These are phyloP conservation scores for Tuber borchii DNA, from an alignment of 495 filamentous ascomycete species.

Conservation along the genomic window DNA sequence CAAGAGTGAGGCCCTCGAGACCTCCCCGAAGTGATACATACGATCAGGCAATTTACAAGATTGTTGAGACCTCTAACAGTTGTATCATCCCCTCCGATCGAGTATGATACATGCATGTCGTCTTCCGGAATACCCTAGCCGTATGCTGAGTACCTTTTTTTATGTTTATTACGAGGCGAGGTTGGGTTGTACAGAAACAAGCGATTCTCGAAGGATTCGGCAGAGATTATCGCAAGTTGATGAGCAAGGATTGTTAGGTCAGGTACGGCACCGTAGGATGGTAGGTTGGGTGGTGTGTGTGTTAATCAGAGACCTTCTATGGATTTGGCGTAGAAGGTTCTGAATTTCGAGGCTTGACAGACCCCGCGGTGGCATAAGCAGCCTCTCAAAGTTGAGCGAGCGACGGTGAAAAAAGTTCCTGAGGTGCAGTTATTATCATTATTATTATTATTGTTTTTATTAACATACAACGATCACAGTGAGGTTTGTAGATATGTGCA, in stretches of 20 bases:
- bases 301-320: neutral
- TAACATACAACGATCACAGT: neutral
- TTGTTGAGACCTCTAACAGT: neutral
- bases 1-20: neutral
- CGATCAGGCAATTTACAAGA: neutral
- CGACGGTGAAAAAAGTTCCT: neutral
- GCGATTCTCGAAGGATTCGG: neutral
- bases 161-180: neutral
- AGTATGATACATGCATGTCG: neutral
- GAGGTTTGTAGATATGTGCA: neutral
- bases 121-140: neutral
- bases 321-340: neutral
- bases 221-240: neutral
- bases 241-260: neutral
- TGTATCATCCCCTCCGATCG: constrained; percentile 1
- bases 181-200: neutral
- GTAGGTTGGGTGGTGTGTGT: neutral
- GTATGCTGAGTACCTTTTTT: constrained; percentile 3
- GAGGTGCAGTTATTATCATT: neutral
- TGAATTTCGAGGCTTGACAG: neutral
- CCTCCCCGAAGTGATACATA: neutral
- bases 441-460: neutral
- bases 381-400: neutral
- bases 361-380: neutral
- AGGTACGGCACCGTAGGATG: neutral